phyloP scores from a whole-genome alignment of 1,139 yeast species.

The Pichia sp. region DNA sequence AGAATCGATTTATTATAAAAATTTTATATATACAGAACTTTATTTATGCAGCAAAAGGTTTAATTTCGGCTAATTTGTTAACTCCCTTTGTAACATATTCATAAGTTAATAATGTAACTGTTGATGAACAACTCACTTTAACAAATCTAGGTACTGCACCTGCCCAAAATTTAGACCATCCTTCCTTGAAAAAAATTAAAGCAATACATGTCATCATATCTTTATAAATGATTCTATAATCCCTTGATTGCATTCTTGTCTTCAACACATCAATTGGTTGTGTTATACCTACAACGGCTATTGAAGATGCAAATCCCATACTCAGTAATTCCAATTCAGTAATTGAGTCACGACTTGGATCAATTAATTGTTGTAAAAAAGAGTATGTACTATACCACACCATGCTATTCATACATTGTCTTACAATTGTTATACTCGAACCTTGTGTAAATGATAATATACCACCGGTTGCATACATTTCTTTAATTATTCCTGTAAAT shows the following conservation, averaged over 20 bases:
- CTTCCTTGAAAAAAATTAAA: conserved; percentile 63
- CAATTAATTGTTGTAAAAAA: conserved; percentile 61
- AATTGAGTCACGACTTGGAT: conserved; percentile 39
- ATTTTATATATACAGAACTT: background rate
- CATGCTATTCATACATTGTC: conserved; percentile 74
- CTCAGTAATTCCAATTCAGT: conserved; percentile 27
- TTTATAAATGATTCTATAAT: conserved; percentile 53
- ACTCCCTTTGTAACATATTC: conserved; percentile 50
- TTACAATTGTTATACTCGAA: conserved; percentile 63
- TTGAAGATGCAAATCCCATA: conserved; percentile 52
- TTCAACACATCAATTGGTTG: conserved; percentile 91
- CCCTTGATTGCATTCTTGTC: conserved; percentile 79
- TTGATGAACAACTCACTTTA: conserved; percentile 74
- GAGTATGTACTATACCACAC: conserved; percentile 83
- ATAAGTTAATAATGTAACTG: conserved; percentile 67
- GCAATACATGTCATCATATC: conserved; percentile 72
- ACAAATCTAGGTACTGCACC: conserved; percentile 78
- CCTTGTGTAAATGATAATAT: conserved; percentile 77
- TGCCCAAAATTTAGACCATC: conserved; percentile 57
- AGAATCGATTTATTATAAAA: background rate
- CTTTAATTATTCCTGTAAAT: conserved; percentile 46
- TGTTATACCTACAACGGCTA: conserved; percentile 67
- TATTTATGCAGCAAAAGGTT: conserved; percentile 26
- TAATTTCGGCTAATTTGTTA: conserved; percentile 22
- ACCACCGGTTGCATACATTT: conserved; percentile 74